A percentile compares a stretch with the other conserved stretches of the same genome.
Evolutionary conservation across 2,329 filamentous ascomycete genomes (phyloP).

Genomic region (Pyrenophora tritici-repentis): DNA sequence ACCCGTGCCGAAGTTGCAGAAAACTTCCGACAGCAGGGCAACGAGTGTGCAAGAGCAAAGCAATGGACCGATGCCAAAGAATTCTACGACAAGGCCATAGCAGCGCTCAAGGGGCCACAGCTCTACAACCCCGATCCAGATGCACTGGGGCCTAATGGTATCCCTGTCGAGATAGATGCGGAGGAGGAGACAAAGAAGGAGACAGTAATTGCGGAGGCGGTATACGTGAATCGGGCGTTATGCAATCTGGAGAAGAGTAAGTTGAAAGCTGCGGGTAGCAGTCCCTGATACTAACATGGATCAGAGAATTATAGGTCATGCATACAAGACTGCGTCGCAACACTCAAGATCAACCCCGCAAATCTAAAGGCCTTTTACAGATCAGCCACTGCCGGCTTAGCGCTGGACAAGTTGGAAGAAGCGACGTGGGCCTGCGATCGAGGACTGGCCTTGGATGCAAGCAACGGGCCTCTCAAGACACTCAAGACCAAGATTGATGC

Average conservation of each 20-base stretch:
- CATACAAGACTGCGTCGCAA: slow-evolving; percentile 80
- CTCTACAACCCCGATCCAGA: slow-evolving; percentile 44
- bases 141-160: slow-evolving; percentile 46
- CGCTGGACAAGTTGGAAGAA: slow-evolving; percentile 77
- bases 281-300: not conserved
- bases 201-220: slow-evolving; percentile 70
- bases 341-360: slow-evolving; percentile 74
- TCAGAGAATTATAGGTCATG: slow-evolving; percentile 83
- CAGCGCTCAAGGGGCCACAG: slow-evolving; percentile 68
- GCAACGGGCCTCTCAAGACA: slow-evolving; percentile 68
- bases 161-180: slow-evolving; percentile 58
- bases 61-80: slow-evolving; percentile 83
- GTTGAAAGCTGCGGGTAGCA: slow-evolving; percentile 17
- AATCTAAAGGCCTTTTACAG: slow-evolving; percentile 95
- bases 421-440: slow-evolving; percentile 77
- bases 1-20: slow-evolving; percentile 79
- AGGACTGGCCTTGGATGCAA: slow-evolving; percentile 72
- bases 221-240: slow-evolving; percentile 84
- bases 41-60: slow-evolving; percentile 78
- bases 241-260: slow-evolving; percentile 82
- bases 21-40: slow-evolving; percentile 90
- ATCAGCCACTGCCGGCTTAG: slow-evolving; percentile 75
- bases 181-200: slow-evolving; percentile 67
- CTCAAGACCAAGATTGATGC: slow-evolving; percentile 68
- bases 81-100: slow-evolving; percentile 87